Conservation (phyloP, 768 basidiomycete genomes). For the Russula brevipes region DNA sequence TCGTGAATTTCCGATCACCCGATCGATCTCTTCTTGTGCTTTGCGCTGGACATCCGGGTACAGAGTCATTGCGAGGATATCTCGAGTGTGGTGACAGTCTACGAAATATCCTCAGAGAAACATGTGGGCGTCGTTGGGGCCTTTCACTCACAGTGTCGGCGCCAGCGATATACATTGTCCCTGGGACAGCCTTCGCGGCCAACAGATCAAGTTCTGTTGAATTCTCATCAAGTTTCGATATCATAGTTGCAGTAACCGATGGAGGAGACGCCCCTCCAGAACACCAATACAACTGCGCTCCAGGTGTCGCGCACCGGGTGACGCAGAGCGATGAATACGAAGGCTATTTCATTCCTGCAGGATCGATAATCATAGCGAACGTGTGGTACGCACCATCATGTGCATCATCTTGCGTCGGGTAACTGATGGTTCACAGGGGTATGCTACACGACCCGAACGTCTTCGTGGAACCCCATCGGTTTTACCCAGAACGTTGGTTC, state of each 20-base stretch:
- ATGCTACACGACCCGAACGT: not conserved
- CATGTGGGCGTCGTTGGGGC: not conserved
- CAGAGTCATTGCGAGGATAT: not conserved
- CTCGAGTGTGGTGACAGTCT: not conserved
- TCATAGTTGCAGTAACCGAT: too few species aligned
- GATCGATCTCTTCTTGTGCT: not conserved
- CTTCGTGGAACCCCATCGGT: not conserved
- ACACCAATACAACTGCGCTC: not conserved
- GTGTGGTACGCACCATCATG: not conserved
- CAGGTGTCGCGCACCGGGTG: not conserved
- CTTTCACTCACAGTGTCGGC: not conserved
- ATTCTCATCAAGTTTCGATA: too few species aligned
- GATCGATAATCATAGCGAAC: not conserved
- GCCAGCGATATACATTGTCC: not conserved
- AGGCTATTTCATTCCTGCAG: not conserved
- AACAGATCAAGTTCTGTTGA: too few species aligned
- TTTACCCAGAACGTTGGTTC: not conserved
- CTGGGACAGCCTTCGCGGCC: not conserved
- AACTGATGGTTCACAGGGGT: not conserved
- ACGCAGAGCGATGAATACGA: not conserved
- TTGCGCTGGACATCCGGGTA: not conserved
- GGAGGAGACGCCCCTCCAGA: too few species aligned
- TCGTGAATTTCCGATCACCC: not conserved
- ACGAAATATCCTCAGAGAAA: not conserved
- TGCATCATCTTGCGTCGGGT: not conserved